Percentiles rank a stretch among this genome's conserved stretches.
These are phyloP conservation scores for Dovyalis caffra DNA, from an alignment of 345 rosid genomes.

Conservation along the genomic window DNA sequence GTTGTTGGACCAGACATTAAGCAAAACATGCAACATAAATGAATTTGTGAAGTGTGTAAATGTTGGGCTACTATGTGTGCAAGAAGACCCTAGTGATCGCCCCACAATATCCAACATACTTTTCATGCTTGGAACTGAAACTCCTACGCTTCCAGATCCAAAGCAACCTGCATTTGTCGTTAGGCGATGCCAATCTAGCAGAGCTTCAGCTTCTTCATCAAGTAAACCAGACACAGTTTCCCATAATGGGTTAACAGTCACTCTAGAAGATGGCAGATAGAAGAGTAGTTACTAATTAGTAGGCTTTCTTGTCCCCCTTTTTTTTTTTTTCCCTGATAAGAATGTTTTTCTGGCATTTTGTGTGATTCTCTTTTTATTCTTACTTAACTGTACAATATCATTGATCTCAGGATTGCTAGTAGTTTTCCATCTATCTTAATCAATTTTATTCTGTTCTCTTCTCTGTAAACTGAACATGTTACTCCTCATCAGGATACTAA, in stretches of 20 bases:
- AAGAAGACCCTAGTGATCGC: slow-evolving; percentile 25
- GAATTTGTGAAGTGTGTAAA: slow-evolving; percentile 17
- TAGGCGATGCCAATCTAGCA: slow-evolving; percentile 34
- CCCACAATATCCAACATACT: slow-evolving; percentile 12
- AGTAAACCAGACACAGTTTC: slow-evolving; percentile 50
- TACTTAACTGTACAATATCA: too few species aligned
- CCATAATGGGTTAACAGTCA: slow-evolving; percentile 41
- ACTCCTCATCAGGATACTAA: too few species aligned
- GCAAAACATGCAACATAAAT: slow-evolving; percentile 8
- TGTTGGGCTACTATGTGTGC: slow-evolving; percentile 19
- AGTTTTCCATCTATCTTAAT: too few species aligned
- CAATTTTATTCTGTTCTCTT: too few species aligned
- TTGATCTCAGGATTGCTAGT: too few species aligned
- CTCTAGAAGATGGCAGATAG: slow-evolving; percentile 51
- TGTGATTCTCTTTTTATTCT: too few species aligned
- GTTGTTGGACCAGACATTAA: slow-evolving; percentile 4
- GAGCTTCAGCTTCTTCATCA: slow-evolving; percentile 48
- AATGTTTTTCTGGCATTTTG: too few species aligned
- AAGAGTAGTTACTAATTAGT: neutral
- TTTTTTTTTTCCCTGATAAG: too few species aligned
- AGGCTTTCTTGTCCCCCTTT: too few species aligned
- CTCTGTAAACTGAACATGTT: too few species aligned
- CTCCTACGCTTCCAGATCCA: slow-evolving; percentile 11
- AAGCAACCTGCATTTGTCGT: slow-evolving; percentile 20
- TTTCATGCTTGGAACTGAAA: slow-evolving; percentile 21